Evolutionary conservation across 371 early-diverging fungal species (phyloP), one percentile per base, ranked within the genome.

Genomic region (Caulochytrium protostelioides): DNA sequence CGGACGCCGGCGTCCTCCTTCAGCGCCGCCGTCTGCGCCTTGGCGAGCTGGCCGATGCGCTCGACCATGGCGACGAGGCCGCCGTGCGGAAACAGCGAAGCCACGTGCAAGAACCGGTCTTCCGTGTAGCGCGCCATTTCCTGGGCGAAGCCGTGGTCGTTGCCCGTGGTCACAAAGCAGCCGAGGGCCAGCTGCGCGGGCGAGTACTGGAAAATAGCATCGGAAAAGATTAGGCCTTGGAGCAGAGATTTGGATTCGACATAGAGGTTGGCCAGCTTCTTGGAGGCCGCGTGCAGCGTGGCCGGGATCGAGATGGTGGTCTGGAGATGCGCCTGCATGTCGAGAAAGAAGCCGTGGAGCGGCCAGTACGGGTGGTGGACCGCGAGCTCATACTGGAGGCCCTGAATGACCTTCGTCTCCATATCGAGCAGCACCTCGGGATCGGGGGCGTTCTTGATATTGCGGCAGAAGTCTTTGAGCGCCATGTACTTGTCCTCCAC

Each of bases 171-270:
- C n/a, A n/a, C n/a, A n/a, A 78, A 60, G 18, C 78, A 76, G 5
- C 76, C 82, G 32, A 84, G 34, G 2, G 83, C 85, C 15, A 87
- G 70, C 53, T 86, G 87, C 1, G 82, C 62, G 6, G 87, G 81
- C 45, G 70, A 73, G 46, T 79, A 81, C 15, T 76, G 52, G 40
- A 87, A 69, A 5, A 65, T 55, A 9, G 80, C 52, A 45, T 90
- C 91, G 0, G 80, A 76, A 35, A 69, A 47, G 12, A 80, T 43
- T 9, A 79, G 69, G 4, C 54, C 52, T 8, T 57, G 50, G 31
- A 76, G 67, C 19, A 59, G 50, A 22, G 57, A 50, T 23, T 57
- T 37, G 0, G 76, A 70, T 19, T 53, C 55, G 9, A 60, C 62
- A 41, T 76, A 78, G 0, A 69, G 57, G 22, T 58, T 50, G 39